Conservation (phyloP, 768 basidiomycete genomes). For the Naganishia randhawae region DNA sequence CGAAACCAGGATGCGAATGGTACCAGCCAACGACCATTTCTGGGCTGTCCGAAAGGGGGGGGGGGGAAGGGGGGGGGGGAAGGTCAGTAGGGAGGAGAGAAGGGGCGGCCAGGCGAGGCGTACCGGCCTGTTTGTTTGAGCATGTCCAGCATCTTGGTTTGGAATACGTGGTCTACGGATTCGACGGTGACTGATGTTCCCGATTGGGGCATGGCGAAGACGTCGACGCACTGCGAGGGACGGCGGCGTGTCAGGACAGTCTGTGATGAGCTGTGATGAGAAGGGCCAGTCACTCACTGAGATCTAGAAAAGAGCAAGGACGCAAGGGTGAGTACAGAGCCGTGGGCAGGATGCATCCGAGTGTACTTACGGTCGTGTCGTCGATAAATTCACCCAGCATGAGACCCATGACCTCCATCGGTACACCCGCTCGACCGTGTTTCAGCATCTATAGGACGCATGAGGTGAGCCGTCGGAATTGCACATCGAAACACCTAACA, state of each 20-base stretch:
- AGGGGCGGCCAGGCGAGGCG: neutral
- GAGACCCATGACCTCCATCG: conserved; percentile 94
- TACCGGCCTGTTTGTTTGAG: conserved; percentile 89
- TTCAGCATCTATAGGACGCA: conserved; percentile 82
- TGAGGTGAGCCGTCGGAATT: conserved; percentile 14
- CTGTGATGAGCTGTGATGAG: neutral
- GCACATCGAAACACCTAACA: neutral
- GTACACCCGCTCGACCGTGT: conserved; percentile 92
- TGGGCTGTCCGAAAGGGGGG: conserved; percentile 51
- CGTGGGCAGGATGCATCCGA: no score
- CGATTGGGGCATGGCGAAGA: conserved; percentile 98
- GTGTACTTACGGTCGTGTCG: conserved; percentile 61
- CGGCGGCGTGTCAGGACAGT: neutral
- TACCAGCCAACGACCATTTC: conserved; percentile 99
- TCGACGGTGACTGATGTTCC: conserved; percentile 97
- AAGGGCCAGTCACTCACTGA: neutral
- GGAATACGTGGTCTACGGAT: conserved; percentile 97
- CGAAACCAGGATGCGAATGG: conserved; percentile 98
- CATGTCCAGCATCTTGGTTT: conserved; percentile 98
- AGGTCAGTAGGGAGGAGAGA: neutral
- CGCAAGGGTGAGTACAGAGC: conserved; percentile 21
- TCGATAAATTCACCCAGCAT: conserved; percentile 98
- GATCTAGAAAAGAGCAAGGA: neutral
- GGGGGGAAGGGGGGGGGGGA: neutral
- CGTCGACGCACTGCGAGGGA: conserved; percentile 74